These are phyloP conservation scores for Russula foetens DNA, from an alignment of 768 basidiomycete genomes.

Conservation along the genomic window DNA sequence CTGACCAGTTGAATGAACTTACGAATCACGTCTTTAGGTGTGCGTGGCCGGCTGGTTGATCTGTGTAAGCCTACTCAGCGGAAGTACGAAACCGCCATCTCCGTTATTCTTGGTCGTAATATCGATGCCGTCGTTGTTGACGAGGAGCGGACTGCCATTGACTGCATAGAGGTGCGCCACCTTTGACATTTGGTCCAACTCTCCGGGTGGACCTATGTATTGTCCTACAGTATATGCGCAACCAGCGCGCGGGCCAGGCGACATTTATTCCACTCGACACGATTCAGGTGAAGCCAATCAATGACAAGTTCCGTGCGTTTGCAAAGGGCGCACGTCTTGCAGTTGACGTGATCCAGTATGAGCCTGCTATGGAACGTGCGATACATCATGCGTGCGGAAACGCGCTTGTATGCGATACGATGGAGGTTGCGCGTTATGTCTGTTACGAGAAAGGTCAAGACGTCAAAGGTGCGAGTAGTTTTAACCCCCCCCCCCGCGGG, in stretches of 20 bases:
- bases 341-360: conserved; percentile 50
- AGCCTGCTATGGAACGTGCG: conserved; percentile 82
- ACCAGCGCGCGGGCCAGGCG: conserved; percentile 89
- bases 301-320: conserved; percentile 90
- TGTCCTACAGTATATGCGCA: conserved; percentile 75
- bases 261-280: conserved; percentile 99
- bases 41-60: conserved; percentile 87
- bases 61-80: conserved; percentile 89
- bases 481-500: not conserved
- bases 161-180: conserved; percentile 80
- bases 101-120: conserved; percentile 87
- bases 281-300: conserved; percentile 87
- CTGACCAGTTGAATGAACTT: not conserved
- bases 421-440: conserved; percentile 86
- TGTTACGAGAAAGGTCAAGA: conserved; percentile 94
- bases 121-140: conserved; percentile 96
- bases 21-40: conserved; percentile 41
- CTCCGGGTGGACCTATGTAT: not conserved
- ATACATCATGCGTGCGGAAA: conserved; percentile 97
- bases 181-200: not conserved
- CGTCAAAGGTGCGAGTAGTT: conserved; percentile 68
- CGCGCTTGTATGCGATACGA: conserved; percentile 89
- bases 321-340: conserved; percentile 65
- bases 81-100: conserved; percentile 89
- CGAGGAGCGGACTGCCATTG: conserved; percentile 93